Percentiles rank a stretch among this genome's conserved stretches.
phyloP scores from a whole-genome alignment of 371 early-diverging fungal genomes.

The Capillidium rhysosporum region DNA sequence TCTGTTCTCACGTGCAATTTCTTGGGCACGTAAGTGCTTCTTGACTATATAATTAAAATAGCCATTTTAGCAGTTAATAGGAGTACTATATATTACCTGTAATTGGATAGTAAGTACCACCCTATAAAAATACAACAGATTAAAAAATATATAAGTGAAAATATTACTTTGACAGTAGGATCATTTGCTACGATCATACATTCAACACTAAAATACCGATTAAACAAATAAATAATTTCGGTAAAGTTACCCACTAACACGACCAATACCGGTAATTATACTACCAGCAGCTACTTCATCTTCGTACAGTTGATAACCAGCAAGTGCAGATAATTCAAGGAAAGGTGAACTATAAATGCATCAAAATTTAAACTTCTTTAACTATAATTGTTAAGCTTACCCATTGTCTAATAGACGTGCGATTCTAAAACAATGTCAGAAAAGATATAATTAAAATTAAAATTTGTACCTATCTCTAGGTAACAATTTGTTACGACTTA shows the following conservation, averaged over 20 bases:
- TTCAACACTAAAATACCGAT: conserved; percentile 36
- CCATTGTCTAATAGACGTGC: conserved; percentile 70
- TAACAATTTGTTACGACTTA: conserved; percentile 73
- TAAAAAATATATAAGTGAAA: not conserved
- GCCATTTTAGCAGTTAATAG: not conserved
- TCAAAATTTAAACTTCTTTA: not conserved
- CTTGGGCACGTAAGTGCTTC: conserved; percentile 96
- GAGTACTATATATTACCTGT: conserved; percentile 41
- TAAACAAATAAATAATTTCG: not conserved
- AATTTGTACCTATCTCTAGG: conserved; percentile 70
- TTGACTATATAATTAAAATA: conserved; percentile 33
- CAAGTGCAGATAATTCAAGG: conserved; percentile 87
- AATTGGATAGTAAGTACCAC: conserved; percentile 95
- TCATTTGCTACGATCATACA: conserved; percentile 96
- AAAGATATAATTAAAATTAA: not conserved
- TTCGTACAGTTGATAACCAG: conserved; percentile 76
- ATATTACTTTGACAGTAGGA: conserved; percentile 53
- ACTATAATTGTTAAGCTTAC: no score
- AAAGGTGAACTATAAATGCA: conserved; percentile 50
- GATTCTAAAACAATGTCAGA: conserved; percentile 23
- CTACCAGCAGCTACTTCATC: conserved; percentile 85
- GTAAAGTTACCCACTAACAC: conserved; percentile 60
- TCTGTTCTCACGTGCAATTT: conserved; percentile 84
- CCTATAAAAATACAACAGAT: no score
- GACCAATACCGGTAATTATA: conserved; percentile 91